Conservation (phyloP, 1,284 basidiomycete genomes). For the Mycosarcoma maydis region DNA sequence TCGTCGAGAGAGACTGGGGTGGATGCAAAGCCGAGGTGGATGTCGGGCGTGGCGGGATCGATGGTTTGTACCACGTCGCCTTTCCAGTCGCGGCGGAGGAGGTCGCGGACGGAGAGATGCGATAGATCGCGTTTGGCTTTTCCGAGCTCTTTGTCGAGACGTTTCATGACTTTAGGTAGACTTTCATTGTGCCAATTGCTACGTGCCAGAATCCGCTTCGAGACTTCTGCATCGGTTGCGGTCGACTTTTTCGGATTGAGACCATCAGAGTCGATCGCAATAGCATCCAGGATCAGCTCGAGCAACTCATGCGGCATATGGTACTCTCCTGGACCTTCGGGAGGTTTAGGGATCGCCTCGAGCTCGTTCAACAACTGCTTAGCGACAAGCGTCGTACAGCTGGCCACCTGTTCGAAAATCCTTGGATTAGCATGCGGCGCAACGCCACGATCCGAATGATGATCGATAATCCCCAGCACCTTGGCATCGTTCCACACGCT, state of each 20-base stretch:
- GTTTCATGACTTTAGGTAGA: constrained; percentile 54
- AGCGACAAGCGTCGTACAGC: constrained; percentile 65
- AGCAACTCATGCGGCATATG: constrained; percentile 60
- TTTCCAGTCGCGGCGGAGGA: constrained; percentile 68
- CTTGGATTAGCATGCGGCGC: constrained; percentile 60
- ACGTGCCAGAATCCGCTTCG: constrained; percentile 22
- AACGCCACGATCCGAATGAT: constrained; percentile 64
- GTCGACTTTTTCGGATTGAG: constrained; percentile 50
- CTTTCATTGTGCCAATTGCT: constrained; percentile 50
- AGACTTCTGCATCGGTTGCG: constrained; percentile 27
- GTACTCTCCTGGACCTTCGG: constrained; percentile 42
- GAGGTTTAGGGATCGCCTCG: constrained; percentile 37
- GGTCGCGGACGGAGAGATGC: constrained; percentile 58
- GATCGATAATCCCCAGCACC: constrained; percentile 64
- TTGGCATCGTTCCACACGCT: constrained; percentile 57
- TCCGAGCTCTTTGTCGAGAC: constrained; percentile 56
- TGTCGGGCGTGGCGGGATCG: constrained; percentile 49
- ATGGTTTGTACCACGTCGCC: constrained; percentile 61
- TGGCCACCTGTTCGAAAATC: constrained; percentile 57
- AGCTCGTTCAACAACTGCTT: constrained; percentile 59
- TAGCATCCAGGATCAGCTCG: constrained; percentile 60
- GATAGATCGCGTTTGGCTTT: constrained; percentile 63
- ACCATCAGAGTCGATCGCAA: constrained; percentile 61
- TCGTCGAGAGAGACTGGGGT: constrained; percentile 64
- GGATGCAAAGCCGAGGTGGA: constrained; percentile 66